Conservation (phyloP, 495 filamentous ascomycete genomes). For the Collariella sp. region DNA sequence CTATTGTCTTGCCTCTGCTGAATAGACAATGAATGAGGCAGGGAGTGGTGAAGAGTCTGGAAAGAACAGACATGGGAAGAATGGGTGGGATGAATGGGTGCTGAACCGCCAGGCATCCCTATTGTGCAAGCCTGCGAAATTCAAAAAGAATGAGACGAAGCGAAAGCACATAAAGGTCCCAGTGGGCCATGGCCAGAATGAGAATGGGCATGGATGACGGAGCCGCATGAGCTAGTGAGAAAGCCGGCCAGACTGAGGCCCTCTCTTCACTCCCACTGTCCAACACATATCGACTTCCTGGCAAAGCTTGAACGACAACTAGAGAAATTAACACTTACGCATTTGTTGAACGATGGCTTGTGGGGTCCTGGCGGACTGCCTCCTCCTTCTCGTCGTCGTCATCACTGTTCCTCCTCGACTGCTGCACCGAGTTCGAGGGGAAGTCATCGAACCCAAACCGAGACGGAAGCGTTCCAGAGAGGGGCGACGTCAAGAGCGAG, state of each 20-base stretch:
- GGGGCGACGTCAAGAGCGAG: conserved; percentile 57
- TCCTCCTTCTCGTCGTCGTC: conserved; percentile 68
- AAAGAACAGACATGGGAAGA: neutral
- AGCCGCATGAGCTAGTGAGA: neutral
- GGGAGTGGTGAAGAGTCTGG: neutral
- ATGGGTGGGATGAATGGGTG: neutral
- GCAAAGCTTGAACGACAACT: neutral
- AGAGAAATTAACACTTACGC: conserved; percentile 45
- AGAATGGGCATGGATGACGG: neutral
- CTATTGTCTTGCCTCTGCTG: conserved; percentile 2
- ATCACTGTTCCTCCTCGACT: conserved; percentile 74
- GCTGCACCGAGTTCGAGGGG: conserved; percentile 77
- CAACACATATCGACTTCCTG: neutral
- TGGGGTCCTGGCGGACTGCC: conserved; percentile 53
- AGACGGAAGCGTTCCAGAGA: conserved; percentile 44
- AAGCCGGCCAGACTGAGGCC: neutral
- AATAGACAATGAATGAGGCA: neutral
- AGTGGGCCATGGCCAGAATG: neutral
- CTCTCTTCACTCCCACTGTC: neutral
- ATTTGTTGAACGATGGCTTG: conserved; percentile 56
- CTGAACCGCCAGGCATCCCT: neutral
- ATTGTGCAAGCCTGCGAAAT: neutral
- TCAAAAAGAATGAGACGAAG: neutral
- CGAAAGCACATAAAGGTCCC: neutral
- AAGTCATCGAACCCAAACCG: conserved; percentile 47